A percentile compares a stretch with the other conserved stretches of the same genome.
These are phyloP conservation scores for Leishmania turanica DNA, from an alignment of 208 protist genomes.

Conservation along the genomic window DNA sequence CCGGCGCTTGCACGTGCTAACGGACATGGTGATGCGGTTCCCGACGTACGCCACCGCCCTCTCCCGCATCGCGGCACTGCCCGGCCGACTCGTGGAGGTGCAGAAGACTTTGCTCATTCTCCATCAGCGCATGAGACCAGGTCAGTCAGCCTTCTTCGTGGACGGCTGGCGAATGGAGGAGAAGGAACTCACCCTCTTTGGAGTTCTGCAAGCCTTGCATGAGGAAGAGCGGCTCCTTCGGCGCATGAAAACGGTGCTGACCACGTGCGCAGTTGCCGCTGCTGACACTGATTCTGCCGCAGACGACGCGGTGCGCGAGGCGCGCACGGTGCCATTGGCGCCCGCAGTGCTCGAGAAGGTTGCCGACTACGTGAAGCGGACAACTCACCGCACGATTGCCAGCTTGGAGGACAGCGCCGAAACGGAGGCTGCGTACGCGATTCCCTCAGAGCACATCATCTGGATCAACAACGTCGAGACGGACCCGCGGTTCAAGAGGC, in stretches of 20 bases:
- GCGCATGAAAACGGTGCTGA: conserved; percentile 3
- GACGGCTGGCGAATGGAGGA: conserved; percentile 44
- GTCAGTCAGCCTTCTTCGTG: conserved; percentile 40
- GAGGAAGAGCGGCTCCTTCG: conserved; percentile 36
- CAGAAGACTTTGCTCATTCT: conserved; percentile 21
- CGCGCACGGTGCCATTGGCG: neutral
- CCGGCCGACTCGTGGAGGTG: conserved; percentile 20
- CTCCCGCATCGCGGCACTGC: conserved; percentile 18
- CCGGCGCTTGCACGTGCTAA: conserved; percentile 60
- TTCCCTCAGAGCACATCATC: conserved; percentile 17
- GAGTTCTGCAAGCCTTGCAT: conserved; percentile 47
- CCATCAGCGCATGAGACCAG: conserved; percentile 17
- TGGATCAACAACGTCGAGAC: conserved; percentile 50
- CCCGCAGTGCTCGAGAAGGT: conserved; percentile 16
- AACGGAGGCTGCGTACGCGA: conserved; percentile 11
- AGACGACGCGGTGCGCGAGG: neutral
- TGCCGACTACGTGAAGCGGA: conserved; percentile 11
- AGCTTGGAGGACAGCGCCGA: neutral
- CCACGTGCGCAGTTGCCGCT: neutral
- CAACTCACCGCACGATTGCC: neutral
- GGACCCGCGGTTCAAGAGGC: conserved; percentile 12
- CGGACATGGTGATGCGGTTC: conserved; percentile 87
- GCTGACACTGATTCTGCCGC: neutral
- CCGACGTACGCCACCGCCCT: conserved; percentile 74
- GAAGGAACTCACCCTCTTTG: conserved; percentile 45